Evolutionary conservation across 805 yeast species (phyloP).

Genomic region (Saturnispora hagleri): DNA sequence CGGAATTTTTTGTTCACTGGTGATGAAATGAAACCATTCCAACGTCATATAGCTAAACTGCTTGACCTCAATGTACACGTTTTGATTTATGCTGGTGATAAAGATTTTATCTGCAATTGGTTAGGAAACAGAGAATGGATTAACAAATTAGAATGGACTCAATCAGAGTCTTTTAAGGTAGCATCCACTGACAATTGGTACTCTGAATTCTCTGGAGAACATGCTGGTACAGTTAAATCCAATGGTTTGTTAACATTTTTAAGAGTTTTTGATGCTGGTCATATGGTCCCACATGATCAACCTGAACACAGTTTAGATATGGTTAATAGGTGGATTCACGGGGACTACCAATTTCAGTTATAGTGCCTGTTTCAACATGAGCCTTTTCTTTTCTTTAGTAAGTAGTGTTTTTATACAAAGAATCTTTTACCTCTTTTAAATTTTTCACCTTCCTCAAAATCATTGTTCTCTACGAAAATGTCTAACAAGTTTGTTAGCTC

Average conservation of each 20-base stretch:
- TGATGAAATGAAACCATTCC: constrained; percentile 90
- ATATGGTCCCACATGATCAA: constrained; percentile 91
- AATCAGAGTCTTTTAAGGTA: constrained; percentile 11
- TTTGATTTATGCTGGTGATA: constrained; percentile 89
- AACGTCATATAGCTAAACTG: constrained; percentile 59
- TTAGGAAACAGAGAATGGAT: constrained; percentile 89
- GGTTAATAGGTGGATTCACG: constrained; percentile 79
- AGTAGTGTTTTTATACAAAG: background rate
- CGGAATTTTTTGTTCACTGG: constrained; percentile 77
- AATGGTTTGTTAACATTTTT: constrained; percentile 67
- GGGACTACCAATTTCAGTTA: constrained; percentile 36
- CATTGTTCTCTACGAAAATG: constrained; percentile 11
- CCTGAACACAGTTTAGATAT: constrained; percentile 69
- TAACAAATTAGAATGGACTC: constrained; percentile 45
- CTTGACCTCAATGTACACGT: constrained; percentile 73
- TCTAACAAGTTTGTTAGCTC: constrained; percentile 18
- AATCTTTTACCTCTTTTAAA: background rate
- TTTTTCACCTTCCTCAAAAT: background rate
- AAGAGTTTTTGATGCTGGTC: constrained; percentile 85
- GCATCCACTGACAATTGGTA: constrained; percentile 21
- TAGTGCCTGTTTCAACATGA: background rate
- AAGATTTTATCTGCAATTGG: constrained; percentile 96
- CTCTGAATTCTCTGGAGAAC: constrained; percentile 20
- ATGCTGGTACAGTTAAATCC: constrained; percentile 33
- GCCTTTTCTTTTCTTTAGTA: background rate